A percentile compares a stretch with the other conserved stretches of the same genome.
Conservation (phyloP, 768 basidiomycete species). For the Panus rudis region DNA sequence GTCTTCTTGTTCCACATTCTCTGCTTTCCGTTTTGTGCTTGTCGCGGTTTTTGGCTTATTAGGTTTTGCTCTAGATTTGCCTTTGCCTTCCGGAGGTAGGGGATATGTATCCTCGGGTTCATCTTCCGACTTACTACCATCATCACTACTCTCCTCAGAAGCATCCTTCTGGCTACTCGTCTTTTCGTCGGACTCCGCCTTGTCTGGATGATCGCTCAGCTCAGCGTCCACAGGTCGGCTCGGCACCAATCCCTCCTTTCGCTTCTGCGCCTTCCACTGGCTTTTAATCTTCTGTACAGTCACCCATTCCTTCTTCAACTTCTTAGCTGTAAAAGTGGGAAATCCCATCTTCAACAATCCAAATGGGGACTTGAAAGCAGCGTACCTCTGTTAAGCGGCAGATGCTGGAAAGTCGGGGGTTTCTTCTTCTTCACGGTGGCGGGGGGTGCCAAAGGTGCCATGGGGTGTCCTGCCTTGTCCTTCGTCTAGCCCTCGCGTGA, state of each 20-base stretch:
- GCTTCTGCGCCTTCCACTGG: conserved; percentile 72
- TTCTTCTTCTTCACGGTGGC: conserved; percentile 41
- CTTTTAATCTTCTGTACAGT: conserved; percentile 69
- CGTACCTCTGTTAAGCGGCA: conserved; percentile 57
- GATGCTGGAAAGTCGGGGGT: conserved; percentile 67
- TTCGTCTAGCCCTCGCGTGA: too few relatives aligned
- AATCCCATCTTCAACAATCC: conserved; percentile 3
- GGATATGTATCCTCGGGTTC: background rate
- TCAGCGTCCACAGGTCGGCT: conserved; percentile 5
- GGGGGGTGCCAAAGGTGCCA: too few relatives aligned
- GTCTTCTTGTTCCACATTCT: conserved; percentile 8
- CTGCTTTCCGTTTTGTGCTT: background rate
- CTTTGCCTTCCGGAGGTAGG: background rate
- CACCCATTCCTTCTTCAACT: conserved; percentile 77
- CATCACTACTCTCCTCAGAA: background rate
- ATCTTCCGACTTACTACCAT: background rate
- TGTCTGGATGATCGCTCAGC: conserved; percentile 7
- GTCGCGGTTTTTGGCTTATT: conserved; percentile 9
- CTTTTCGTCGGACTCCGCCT: conserved; percentile 14
- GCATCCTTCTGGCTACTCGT: conserved; percentile 5
- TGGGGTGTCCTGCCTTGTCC: background rate
- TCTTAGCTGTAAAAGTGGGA: conserved; percentile 48
- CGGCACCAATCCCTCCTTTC: conserved; percentile 32
- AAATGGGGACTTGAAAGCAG: background rate
- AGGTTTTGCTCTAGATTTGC: background rate